phyloP scores from a whole-genome alignment of 257 asterid genomes.

The Solanum boliviense region DNA sequence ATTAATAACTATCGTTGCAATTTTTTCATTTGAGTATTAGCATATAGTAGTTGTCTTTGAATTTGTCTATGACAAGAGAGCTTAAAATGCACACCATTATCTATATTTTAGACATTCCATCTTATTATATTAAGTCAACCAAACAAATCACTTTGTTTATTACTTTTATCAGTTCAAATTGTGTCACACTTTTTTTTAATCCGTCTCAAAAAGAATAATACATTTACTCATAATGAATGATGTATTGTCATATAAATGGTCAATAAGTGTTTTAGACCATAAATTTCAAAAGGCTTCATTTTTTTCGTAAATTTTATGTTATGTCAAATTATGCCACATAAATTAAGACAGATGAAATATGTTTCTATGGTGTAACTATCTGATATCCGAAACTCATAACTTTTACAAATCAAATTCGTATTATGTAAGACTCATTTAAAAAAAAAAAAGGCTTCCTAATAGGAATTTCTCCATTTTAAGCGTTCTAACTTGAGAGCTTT shows the following conservation, averaged over 20 bases:
- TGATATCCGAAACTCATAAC: not conserved
- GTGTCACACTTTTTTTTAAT: not conserved
- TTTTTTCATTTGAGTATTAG: not conserved
- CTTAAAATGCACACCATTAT: not conserved
- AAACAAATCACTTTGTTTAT: not conserved
- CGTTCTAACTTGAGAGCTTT: not conserved
- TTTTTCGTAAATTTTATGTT: no score
- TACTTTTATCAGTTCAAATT: not conserved
- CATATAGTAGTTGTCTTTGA: not conserved
- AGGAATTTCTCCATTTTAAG: not conserved
- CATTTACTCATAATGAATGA: no score
- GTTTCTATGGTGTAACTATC: not conserved
- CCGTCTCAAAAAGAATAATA: fast-evolving
- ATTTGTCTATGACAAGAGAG: not conserved
- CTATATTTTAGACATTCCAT: not conserved
- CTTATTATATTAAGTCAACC: not conserved
- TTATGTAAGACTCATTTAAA: not conserved
- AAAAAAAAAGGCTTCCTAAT: no score
- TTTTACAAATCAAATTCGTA: not conserved
- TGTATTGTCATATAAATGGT: no score
- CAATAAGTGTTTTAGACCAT: no score
- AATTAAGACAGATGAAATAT: not conserved
- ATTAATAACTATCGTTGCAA: not conserved
- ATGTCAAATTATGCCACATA: fast-evolving
- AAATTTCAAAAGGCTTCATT: fast-evolving